phyloP scores from a whole-genome alignment of 2,329 filamentous ascomycete species.

The Thielaviopsis musarum region DNA sequence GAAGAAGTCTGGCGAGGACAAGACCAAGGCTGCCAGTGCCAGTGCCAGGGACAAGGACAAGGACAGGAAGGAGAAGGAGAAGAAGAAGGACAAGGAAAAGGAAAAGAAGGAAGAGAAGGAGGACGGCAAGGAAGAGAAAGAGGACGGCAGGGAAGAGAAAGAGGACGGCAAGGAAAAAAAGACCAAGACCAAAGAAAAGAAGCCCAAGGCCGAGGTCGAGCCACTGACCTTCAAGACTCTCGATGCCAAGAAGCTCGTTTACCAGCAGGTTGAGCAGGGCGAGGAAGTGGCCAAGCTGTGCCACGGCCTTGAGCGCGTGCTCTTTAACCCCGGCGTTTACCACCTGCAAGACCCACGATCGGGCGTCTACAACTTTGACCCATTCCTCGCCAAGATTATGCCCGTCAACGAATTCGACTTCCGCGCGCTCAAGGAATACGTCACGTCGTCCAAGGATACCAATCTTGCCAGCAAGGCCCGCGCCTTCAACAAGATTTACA shows the following conservation, averaged over 20 bases:
- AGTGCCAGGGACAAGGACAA: background rate
- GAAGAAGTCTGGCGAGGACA: background rate
- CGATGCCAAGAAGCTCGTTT: slow-evolving; percentile 17
- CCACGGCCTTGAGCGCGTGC: slow-evolving; percentile 69
- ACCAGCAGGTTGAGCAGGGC: slow-evolving; percentile 20
- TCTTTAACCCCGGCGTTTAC: slow-evolving; percentile 92
- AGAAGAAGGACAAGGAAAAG: background rate
- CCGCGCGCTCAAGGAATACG: slow-evolving; percentile 65
- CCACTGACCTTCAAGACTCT: slow-evolving; percentile 7
- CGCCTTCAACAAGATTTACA: slow-evolving; percentile 57
- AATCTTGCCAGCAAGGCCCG: slow-evolving; percentile 53
- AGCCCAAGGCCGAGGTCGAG: background rate
- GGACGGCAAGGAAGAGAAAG: background rate
- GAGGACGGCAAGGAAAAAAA: background rate
- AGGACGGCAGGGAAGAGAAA: background rate
- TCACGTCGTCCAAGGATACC: slow-evolving; percentile 76
- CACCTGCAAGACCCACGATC: slow-evolving; percentile 78
- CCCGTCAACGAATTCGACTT: slow-evolving; percentile 88
- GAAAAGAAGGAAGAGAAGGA: background rate
- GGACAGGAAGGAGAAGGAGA: background rate
- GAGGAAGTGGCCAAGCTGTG: slow-evolving; percentile 40
- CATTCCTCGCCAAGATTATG: slow-evolving; percentile 86
- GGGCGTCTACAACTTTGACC: slow-evolving; percentile 89
- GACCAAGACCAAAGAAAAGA: background rate
- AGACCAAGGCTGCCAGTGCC: background rate